Conservation (phyloP, 805 yeast species). For the Metschnikowia similis region DNA sequence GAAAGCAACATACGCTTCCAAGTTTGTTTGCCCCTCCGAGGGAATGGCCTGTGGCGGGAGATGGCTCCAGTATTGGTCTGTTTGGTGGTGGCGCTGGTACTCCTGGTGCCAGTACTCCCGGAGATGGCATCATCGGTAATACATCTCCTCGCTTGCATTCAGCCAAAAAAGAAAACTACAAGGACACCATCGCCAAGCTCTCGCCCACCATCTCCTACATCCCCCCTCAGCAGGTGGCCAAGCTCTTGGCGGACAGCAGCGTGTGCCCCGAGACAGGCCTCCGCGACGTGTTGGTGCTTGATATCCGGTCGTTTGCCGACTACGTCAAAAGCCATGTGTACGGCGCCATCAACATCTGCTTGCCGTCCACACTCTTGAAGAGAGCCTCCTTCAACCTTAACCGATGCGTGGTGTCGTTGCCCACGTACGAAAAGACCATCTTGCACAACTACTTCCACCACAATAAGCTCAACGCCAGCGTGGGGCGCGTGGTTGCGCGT, state of each 20-base stretch:
- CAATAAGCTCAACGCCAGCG: conserved; percentile 6
- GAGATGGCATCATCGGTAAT: neutral
- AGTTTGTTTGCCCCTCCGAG: neutral
- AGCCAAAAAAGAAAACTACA: conserved; percentile 15
- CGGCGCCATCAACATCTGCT: conserved; percentile 68
- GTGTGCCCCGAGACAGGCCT: conserved; percentile 8
- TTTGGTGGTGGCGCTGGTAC: too few relatives aligned
- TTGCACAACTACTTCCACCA: conserved; percentile 33
- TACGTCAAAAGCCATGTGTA: conserved; percentile 54
- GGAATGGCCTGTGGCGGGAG: neutral
- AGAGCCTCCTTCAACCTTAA: conserved; percentile 66
- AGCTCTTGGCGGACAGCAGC: conserved; percentile 9
- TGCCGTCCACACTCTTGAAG: conserved; percentile 85
- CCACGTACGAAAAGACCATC: conserved; percentile 45
- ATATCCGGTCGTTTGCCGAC: conserved; percentile 78
- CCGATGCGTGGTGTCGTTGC: conserved; percentile 58
- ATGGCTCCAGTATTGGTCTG: too few relatives aligned
- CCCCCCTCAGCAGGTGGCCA: conserved; percentile 14
- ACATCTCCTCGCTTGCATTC: neutral
- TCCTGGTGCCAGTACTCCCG: neutral
- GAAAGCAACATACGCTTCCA: conserved; percentile 13
- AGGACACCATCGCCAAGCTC: conserved; percentile 20
- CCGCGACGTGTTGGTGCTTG: conserved; percentile 48
- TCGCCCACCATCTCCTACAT: conserved; percentile 19
- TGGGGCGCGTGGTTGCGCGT: neutral